Evolutionary conservation across 208 protist species (phyloP), one percentile per base, ranked within the genome.

Genomic region (Acanthamoeba castellanii): DNA sequence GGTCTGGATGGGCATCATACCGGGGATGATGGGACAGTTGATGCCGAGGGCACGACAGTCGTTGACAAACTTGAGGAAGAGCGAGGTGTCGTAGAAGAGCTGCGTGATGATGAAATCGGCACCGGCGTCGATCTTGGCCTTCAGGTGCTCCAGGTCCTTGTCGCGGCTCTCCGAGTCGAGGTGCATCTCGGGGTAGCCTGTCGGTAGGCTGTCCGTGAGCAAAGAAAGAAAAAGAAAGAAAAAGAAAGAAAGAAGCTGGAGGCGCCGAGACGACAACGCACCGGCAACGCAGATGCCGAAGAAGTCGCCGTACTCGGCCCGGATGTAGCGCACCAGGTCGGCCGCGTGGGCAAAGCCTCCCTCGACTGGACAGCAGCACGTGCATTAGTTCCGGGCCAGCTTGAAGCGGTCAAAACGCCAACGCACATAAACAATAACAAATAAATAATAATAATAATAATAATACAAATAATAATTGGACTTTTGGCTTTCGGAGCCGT

Each of bases 81-180:
- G 88, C 74, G 98, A 84, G 14, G 97, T 96, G 87, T 99, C 98
- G 95, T 99, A 99, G 94, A 99, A 99, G 20, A 99, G 96, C 97
- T 99, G 99, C 13, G 99, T 99, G 94, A 99, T 98, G 96, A 99
- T 98, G 64, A 99, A 74, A 94, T 98, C 98, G 22, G 99, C 99
- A 13, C 99, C 99, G 11, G 98, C 99, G 92, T 99, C 99, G 42
- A 99, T 98, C 96, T 99, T 99, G 32, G 97, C 97, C 95, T 99
- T 99, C 18, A 99, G 97, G 94, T 99, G 97, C 27, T 95, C 34
- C 72, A 99, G 90, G 95, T 99, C 98, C 42, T 97, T 94, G 74
- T 98, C 96, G 59, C 98, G 98, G 47, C 97, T 96, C 32, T 96
- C 96, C 7, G 95, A 81, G 3, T 98, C 98, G 45, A 98, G 97